phyloP scores from a whole-genome alignment of 331 rosid species.

The Telfairia occidentalis region DNA sequence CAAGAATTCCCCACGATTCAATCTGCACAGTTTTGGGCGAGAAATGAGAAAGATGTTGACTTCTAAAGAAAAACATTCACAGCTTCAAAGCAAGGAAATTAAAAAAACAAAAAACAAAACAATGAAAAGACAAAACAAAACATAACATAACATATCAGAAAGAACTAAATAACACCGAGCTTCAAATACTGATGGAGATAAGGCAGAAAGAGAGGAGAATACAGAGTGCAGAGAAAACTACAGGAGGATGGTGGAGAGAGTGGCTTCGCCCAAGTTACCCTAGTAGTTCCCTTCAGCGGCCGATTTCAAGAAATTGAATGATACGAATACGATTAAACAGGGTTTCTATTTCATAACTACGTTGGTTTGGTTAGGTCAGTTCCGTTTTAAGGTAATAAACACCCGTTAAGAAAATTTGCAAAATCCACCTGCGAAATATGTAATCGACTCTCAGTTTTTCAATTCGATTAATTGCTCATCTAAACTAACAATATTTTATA shows the following conservation, averaged over 20 bases:
- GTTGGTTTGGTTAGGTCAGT: not conserved
- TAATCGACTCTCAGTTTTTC: no score
- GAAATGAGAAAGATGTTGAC: not conserved
- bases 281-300: not conserved
- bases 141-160: not conserved
- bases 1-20: constrained; percentile 3
- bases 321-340: not conserved
- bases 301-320: not conserved
- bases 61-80: not conserved
- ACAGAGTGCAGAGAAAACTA: not conserved
- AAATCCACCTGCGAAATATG: no score
- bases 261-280: not conserved
- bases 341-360: not conserved
- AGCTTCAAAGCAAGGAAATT: not conserved
- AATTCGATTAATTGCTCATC: no score
- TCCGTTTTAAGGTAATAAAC: not conserved
- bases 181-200: not conserved
- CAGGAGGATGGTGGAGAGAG: not conserved
- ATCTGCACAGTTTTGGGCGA: not conserved
- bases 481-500: no score
- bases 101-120: not conserved
- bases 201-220: not conserved
- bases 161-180: not conserved
- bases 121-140: not conserved
- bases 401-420: no score